Evolutionary conservation across 768 basidiomycete genomes (phyloP).

Genomic region (Panaeolus papilionaceus): DNA sequence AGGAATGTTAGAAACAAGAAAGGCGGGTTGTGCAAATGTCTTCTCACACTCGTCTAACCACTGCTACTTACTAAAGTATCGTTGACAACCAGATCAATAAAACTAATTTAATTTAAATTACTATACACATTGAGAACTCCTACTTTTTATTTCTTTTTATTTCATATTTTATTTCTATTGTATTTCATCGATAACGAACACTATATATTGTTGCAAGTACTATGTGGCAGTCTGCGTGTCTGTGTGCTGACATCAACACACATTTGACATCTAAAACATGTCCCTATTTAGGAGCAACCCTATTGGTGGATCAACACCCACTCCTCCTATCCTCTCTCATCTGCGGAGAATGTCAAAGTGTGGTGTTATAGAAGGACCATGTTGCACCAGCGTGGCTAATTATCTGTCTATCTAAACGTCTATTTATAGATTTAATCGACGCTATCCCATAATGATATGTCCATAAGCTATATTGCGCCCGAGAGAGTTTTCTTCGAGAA

Average conservation of each 20-base stretch:
- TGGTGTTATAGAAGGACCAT: too few relatives aligned
- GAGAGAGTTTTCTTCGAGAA: constrained; percentile 1
- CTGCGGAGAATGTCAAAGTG: background rate
- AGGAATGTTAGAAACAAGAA: constrained; percentile 3
- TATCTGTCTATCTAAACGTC: background rate
- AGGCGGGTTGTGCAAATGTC: background rate
- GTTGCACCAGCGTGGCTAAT: background rate
- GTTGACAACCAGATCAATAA: constrained; percentile 11
- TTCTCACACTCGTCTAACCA: background rate
- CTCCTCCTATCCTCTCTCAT: background rate
- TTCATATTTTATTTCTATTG: background rate
- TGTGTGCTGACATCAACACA: background rate
- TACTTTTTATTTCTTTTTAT: background rate
- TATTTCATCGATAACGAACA: background rate
- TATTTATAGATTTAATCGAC: constrained; percentile 4
- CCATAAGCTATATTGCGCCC: background rate
- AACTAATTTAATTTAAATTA: background rate
- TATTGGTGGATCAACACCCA: background rate
- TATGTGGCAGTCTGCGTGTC: background rate
- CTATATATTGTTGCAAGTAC: background rate
- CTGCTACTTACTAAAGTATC: background rate
- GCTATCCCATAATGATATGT: background rate
- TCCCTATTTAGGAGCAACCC: background rate
- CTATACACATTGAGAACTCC: background rate
- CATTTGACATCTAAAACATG: constrained; percentile 5